Evolutionary conservation across 441 rosid genomes (phyloP).

Genomic region (Adansonia rubrostipa): DNA sequence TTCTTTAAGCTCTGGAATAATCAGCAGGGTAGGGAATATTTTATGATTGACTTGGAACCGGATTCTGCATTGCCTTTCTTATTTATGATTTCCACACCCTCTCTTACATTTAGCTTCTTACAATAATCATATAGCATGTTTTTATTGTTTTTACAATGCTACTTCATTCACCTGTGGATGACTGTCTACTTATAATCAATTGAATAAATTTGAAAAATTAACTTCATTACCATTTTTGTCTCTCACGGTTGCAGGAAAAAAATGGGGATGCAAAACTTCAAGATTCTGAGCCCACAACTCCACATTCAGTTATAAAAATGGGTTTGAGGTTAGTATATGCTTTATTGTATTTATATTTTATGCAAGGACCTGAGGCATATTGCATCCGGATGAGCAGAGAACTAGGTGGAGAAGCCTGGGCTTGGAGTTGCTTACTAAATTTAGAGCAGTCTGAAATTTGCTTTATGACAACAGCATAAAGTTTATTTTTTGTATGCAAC

Average conservation of each 20-base stretch:
- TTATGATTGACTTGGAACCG: slow-evolving; percentile 9
- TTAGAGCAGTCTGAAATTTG: not conserved
- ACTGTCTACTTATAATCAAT: slow-evolving; percentile 18
- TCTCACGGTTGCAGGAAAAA: slow-evolving; percentile 70
- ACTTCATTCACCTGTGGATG: slow-evolving; percentile 12
- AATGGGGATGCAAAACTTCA: slow-evolving; percentile 82
- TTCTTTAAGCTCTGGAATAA: slow-evolving; percentile 11
- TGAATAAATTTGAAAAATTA: slow-evolving; percentile 16
- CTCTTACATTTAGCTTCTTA: not conserved
- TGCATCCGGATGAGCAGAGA: not conserved
- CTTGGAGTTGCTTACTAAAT: slow-evolving; percentile 15
- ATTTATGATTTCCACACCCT: not conserved
- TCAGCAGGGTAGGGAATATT: not conserved
- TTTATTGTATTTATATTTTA: slow-evolving; percentile 17
- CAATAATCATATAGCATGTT: not conserved
- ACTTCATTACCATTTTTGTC: slow-evolving; percentile 22
- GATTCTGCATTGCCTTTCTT: not conserved
- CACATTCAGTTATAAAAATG: slow-evolving; percentile 84
- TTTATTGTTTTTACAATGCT: slow-evolving; percentile 7
- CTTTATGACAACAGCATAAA: not conserved
- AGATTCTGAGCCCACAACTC: slow-evolving; percentile 98
- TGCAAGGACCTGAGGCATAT: not conserved
- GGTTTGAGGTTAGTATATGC: slow-evolving; percentile 66
- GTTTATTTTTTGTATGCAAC: not conserved
- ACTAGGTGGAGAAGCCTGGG: not conserved